These are phyloP conservation scores for Herpetomonas samuelpessoai DNA, from an alignment of 208 protist genomes.

Conservation along the genomic window DNA sequence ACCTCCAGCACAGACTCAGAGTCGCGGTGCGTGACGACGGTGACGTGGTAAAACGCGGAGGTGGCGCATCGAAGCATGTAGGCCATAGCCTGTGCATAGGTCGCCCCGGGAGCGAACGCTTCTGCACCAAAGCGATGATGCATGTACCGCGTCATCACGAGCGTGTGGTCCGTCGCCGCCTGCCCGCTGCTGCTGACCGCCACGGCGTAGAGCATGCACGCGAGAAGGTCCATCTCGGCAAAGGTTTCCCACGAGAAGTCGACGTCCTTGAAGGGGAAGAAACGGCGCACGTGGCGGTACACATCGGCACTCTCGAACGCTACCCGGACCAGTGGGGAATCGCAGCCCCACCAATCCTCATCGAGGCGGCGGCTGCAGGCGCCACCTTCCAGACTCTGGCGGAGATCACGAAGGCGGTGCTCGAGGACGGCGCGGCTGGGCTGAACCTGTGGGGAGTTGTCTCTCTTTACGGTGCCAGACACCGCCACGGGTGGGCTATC, in stretches of 20 bases:
- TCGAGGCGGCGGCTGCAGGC: slow-evolving; percentile 5
- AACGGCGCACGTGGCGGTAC: slow-evolving; percentile 15
- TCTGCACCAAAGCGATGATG: slow-evolving; percentile 53
- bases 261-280: slow-evolving; percentile 58
- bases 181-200: slow-evolving; percentile 13
- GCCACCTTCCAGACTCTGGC: neutral
- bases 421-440: neutral
- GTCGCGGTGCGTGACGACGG: neutral
- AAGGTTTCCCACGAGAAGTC: slow-evolving; percentile 73
- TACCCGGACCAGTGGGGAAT: slow-evolving; percentile 33
- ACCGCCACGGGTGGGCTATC: too few species aligned
- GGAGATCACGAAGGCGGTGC: neutral
- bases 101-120: slow-evolving; percentile 41
- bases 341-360: slow-evolving; percentile 25
- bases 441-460: too few species aligned
- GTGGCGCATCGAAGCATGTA: slow-evolving; percentile 25
- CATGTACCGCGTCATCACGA: slow-evolving; percentile 45
- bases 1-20: neutral
- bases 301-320: slow-evolving; percentile 27
- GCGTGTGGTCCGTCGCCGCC: slow-evolving; percentile 26
- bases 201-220: slow-evolving; percentile 58
- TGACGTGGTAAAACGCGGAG: slow-evolving; percentile 1
- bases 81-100: slow-evolving; percentile 31
- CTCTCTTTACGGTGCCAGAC: neutral
- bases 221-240: slow-evolving; percentile 78